Evolutionary conservation across 1,284 basidiomycete genomes (phyloP), one percentile per base, ranked within the genome.

Genomic region (Phylloporus sp.): DNA sequence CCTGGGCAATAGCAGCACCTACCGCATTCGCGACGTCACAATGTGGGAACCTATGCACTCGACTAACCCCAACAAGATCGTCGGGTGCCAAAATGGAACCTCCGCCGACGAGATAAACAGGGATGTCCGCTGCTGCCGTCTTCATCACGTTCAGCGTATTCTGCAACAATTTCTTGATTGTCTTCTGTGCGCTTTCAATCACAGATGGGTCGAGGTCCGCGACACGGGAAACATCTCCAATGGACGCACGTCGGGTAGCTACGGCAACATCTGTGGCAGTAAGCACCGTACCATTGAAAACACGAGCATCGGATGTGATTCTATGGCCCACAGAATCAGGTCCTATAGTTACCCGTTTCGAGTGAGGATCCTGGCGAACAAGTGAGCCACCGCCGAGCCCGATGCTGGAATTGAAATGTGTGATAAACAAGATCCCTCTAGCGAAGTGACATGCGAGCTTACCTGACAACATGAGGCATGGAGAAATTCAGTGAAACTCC

Each of bases 1-100:
- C 76, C 76, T 75, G 71, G 28, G 78, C 77, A 73, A 80, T 80
- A 50, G 83, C 83, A 44, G 83, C 83, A 20, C 86, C 86, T 13
- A 88, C 85, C 3, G 86, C 87, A 58, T 88, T 88, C 12, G 87
- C 87, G 22, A 86, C 84, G 52, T 82, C 80, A 60, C 79, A 83
- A 72, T 81, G 82, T 0, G 81, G 82, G 37, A 86, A 83, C 18
- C 81, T 78, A 55, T 86, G 77, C 24, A 88, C 82, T 57, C 79
- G 76, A 64, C 77, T 82, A 4, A 86, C 82, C 17, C 87, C 87
- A 18, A 70, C 71, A 4, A 89, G 76, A 12, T 75, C 66, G 37
- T 82, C 79, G 1, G 85, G 84, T 29, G 81, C 78, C 34, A 86
- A 76, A 66, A 86, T 79, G 3, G 81, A 80, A 34, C 84, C 85